Evolutionary conservation across 352 stramenopile species (phyloP).

Genomic region (Thalassiosira hispida): DNA sequence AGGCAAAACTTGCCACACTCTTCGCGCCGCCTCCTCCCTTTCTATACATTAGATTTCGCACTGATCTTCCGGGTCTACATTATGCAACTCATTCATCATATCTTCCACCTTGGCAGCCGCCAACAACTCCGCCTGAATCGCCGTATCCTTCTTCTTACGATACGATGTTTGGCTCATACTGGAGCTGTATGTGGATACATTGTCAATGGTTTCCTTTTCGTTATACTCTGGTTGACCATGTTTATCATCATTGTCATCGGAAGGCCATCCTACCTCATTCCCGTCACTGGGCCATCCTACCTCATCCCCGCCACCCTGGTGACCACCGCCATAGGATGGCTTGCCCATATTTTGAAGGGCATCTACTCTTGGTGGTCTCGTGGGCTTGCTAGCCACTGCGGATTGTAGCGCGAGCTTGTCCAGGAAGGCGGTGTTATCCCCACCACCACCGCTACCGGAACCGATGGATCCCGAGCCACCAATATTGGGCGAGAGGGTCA

Average conservation of each 20-base stretch:
- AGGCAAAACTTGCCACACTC: too few relatives aligned
- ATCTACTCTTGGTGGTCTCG: constrained; percentile 25
- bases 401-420: constrained; percentile 73
- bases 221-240: constrained; percentile 8
- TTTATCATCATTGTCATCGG: constrained; percentile 40
- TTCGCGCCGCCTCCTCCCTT: too few relatives aligned
- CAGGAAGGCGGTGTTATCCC: constrained; percentile 71
- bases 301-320: constrained; percentile 1
- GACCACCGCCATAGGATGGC: constrained; percentile 47
- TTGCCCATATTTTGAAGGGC: constrained; percentile 51
- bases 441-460: constrained; percentile 53
- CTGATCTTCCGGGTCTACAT: constrained; percentile 47
- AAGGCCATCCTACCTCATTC: constrained; percentile 39
- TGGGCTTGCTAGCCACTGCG: constrained; percentile 51
- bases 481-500: constrained; percentile 7
- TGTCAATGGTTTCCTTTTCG: constrained; percentile 16
- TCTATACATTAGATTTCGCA: constrained; percentile 65
- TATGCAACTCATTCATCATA: constrained; percentile 71
- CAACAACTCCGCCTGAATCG: constrained; percentile 59
- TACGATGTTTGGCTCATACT: constrained; percentile 3
- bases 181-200: constrained; percentile 25
- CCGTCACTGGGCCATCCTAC: not conserved
- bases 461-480: constrained; percentile 46
- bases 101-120: constrained; percentile 68
- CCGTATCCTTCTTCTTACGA: constrained; percentile 33